phyloP scores from a whole-genome alignment of 441 rosid genomes.

The Brassica balearica region DNA sequence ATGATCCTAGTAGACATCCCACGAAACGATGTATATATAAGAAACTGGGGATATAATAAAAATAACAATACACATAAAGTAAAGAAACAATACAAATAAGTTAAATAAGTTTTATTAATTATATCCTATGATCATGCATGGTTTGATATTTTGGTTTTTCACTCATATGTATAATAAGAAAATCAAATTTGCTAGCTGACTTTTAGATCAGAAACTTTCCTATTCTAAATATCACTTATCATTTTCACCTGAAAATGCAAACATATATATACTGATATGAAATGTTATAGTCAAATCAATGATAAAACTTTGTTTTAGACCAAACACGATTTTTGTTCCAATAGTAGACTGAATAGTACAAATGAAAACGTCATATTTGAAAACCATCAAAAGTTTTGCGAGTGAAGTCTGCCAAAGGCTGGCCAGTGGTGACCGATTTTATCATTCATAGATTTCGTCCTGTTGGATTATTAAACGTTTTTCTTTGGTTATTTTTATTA shows the following conservation, averaged over 20 bases:
- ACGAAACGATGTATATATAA: conserved; percentile 20
- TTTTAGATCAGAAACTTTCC: not conserved
- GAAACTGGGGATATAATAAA: conserved; percentile 31
- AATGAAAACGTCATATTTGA: not conserved
- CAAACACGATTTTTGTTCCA: not conserved
- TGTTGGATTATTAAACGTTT: conserved; percentile 7
- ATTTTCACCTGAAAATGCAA: not conserved
- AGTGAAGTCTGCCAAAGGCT: conserved; percentile 20
- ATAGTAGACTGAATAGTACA: not conserved
- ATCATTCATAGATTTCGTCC: not conserved
- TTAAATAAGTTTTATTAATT: not conserved
- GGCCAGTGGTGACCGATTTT: conserved; percentile 9
- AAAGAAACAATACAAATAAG: not conserved
- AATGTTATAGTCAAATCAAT: not conserved
- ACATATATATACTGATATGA: conserved; percentile 15
- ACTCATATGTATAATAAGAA: conserved; percentile 3
- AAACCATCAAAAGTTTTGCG: not conserved
- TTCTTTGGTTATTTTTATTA: not conserved
- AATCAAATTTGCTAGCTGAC: not conserved
- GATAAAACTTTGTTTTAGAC: not conserved
- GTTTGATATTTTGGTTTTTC: not conserved
- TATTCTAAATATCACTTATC: not conserved
- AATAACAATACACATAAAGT: conserved; percentile 27
- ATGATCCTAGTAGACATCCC: conserved; percentile 24
- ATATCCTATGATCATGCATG: not conserved